phyloP scores from a whole-genome alignment of 371 early-diverging fungal species.

The Apophysomyces sp. region DNA sequence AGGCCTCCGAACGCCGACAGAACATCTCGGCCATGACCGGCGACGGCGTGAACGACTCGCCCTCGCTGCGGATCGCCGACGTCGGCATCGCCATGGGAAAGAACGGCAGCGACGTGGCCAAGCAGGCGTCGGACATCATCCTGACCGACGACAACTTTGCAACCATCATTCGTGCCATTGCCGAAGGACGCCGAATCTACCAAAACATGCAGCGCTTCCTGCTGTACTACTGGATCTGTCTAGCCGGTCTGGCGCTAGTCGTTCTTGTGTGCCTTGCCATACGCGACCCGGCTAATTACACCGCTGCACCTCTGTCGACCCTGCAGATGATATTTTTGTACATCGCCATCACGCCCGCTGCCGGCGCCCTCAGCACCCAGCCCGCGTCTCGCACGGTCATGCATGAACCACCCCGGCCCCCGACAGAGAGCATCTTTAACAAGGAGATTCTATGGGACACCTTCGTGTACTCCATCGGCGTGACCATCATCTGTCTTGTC shows the following conservation, averaged over 20 bases:
- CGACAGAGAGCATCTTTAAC: conserved; percentile 59
- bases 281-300: conserved; percentile 76
- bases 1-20: conserved; percentile 76
- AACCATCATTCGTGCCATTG: conserved; percentile 78
- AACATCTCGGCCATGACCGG: conserved; percentile 76
- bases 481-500: conserved; percentile 55
- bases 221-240: conserved; percentile 64
- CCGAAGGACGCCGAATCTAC: conserved; percentile 82
- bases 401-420: conserved; percentile 75
- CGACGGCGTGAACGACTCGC: conserved; percentile 89
- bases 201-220: conserved; percentile 92
- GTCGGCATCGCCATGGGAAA: conserved; percentile 90
- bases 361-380: conserved; percentile 76
- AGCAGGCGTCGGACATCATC: conserved; percentile 86
- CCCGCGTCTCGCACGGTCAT: conserved; percentile 75
- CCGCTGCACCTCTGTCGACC: conserved; percentile 49
- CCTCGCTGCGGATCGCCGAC: conserved; percentile 84
- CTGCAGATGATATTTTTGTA: conserved; percentile 31
- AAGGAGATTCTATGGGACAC: conserved; percentile 25
- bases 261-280: conserved; percentile 65
- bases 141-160: conserved; percentile 83
- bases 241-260: conserved; percentile 42
- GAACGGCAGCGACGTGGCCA: conserved; percentile 85
- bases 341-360: conserved; percentile 63
- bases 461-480: conserved; percentile 29